These are phyloP conservation scores for Lepiota subincarnata DNA, from an alignment of 768 basidiomycete species.

Conservation along the genomic window DNA sequence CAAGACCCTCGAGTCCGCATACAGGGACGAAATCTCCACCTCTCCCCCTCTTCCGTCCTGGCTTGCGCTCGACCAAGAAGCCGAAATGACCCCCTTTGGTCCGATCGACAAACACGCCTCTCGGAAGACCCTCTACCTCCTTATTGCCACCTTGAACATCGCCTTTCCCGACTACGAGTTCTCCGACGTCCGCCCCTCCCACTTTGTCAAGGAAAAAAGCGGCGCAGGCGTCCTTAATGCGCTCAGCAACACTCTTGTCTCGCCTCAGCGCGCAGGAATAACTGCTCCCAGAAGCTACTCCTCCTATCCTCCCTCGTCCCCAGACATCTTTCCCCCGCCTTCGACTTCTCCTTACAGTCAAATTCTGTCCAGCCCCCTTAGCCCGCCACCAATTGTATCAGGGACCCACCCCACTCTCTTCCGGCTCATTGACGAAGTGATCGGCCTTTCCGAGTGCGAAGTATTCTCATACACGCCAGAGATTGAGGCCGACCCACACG, in stretches of 20 bases:
- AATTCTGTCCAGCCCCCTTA: constrained; percentile 56
- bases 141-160: constrained; percentile 94
- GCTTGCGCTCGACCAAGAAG: constrained; percentile 64
- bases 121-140: constrained; percentile 90
- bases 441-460: constrained; percentile 88
- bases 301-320: constrained; percentile 71
- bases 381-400: constrained; percentile 68
- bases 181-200: constrained; percentile 83
- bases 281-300: constrained; percentile 80
- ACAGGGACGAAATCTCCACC: constrained; percentile 74
- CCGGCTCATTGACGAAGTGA: constrained; percentile 83
- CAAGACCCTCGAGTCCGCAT: constrained; percentile 85
- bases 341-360: constrained; percentile 66
- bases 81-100: constrained; percentile 85
- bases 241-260: constrained; percentile 77
- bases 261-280: constrained; percentile 63
- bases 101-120: constrained; percentile 81
- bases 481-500: constrained; percentile 92
- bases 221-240: constrained; percentile 78
- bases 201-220: constrained; percentile 84
- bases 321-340: constrained; percentile 74
- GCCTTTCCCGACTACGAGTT: constrained; percentile 99
- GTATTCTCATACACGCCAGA: constrained; percentile 94
- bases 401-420: constrained; percentile 89
- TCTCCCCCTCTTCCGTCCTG: constrained; percentile 85